phyloP scores from a whole-genome alignment of 768 basidiomycete species.

The Trametopsis cervina region DNA sequence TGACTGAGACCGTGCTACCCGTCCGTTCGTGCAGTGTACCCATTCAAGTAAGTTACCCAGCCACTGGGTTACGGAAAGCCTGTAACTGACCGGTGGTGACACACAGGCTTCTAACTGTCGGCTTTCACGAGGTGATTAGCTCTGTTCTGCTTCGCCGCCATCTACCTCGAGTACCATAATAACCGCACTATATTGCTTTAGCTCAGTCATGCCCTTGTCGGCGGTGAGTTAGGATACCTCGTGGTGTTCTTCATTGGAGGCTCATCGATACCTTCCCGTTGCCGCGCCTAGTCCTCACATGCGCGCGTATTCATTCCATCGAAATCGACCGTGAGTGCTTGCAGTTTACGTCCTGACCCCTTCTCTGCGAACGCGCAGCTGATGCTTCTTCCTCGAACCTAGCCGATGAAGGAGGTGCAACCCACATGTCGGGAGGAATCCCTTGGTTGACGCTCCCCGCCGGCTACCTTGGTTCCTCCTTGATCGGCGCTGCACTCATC shows the following conservation, averaged over 20 bases:
- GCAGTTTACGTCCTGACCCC: constrained; percentile 8
- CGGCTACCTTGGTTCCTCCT: constrained; percentile 80
- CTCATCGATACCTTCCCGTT: too few species aligned
- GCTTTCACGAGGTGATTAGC: constrained; percentile 82
- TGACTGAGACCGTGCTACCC: not conserved
- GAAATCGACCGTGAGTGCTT: constrained; percentile 72
- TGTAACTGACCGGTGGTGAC: constrained; percentile 3
- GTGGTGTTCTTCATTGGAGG: too few species aligned
- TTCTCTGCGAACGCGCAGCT: constrained; percentile 5
- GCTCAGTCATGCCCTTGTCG: constrained; percentile 85
- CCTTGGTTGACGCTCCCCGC: constrained; percentile 74
- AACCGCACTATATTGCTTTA: constrained; percentile 19
- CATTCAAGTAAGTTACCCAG: constrained; percentile 67
- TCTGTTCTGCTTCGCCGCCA: too few species aligned
- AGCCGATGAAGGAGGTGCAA: constrained; percentile 88
- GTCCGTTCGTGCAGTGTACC: constrained; percentile 55
- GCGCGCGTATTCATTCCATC: constrained; percentile 80
- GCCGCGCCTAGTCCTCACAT: constrained; percentile 50
- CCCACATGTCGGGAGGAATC: constrained; percentile 82
- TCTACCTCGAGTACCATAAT: too few species aligned
- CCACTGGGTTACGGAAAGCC: not conserved
- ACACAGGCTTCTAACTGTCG: constrained; percentile 70
- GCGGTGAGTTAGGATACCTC: too few species aligned
- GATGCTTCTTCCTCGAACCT: not conserved
- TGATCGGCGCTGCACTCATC: constrained; percentile 84